Evolutionary conservation across 1,284 basidiomycete genomes (phyloP).

Genomic region (Athelia sp.): DNA sequence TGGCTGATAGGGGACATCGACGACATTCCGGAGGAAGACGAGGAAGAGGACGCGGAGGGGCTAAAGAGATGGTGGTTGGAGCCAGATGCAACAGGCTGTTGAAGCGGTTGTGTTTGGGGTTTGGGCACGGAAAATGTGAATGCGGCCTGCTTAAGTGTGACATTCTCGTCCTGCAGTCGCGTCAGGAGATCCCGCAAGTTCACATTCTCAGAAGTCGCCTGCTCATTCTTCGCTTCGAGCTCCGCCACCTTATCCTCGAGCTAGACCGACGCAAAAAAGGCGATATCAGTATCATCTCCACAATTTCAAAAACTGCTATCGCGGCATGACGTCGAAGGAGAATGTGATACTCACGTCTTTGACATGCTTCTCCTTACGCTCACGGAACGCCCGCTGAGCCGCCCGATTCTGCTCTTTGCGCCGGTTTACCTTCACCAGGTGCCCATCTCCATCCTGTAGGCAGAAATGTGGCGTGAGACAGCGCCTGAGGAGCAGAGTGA

Average conservation of each 20-base stretch:
- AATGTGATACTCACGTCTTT: constrained; percentile 61
- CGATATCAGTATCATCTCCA: constrained; percentile 1
- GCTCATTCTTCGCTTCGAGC: constrained; percentile 71
- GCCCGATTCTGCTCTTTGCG: constrained; percentile 87
- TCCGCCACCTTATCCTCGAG: constrained; percentile 79
- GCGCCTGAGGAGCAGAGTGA: neutral
- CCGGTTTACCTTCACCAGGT: constrained; percentile 19
- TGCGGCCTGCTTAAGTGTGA: constrained; percentile 62
- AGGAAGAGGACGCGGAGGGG: constrained; percentile 16
- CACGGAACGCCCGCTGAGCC: constrained; percentile 80
- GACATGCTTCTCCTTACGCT: constrained; percentile 86
- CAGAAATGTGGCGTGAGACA: neutral
- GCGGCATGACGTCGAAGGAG: neutral
- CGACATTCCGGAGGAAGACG: constrained; percentile 13
- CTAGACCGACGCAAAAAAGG: too few species aligned
- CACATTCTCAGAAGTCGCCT: constrained; percentile 64
- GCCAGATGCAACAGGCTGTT: constrained; percentile 14
- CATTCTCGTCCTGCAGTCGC: constrained; percentile 76
- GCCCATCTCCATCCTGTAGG: too few species aligned
- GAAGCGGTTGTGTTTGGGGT: constrained; percentile 13
- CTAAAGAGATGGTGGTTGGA: constrained; percentile 21
- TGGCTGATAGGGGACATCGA: constrained; percentile 13
- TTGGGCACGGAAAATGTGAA: constrained; percentile 75
- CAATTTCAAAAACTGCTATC: neutral
- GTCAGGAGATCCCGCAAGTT: constrained; percentile 73